Evolutionary conservation across 2,329 filamentous ascomycete species (phyloP), one percentile per base, ranked within the genome.

Genomic region (Fusarium sp.): DNA sequence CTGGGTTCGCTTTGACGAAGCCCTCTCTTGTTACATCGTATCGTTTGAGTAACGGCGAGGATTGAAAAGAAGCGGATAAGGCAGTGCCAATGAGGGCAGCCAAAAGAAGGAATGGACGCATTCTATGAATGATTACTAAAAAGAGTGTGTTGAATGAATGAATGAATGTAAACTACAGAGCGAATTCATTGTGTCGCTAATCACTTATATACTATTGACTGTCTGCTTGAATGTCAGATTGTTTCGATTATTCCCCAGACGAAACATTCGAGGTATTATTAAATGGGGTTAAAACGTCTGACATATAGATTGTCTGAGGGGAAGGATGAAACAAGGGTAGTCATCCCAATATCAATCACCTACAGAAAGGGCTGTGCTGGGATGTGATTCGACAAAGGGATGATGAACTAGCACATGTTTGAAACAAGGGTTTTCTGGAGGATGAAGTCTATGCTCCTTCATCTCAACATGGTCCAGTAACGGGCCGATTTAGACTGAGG

Each of bases 1-100:
- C 78, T 0, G 80, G 77, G 4, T 56, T 63, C 1, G 70, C 78
- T 25, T 75, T 65, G 14, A 78, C 79, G 45, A 78, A 78, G 4
- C 65, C 70, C n/a, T 68, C 35, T 4, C 56, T 33, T 3, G 68
- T 73, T 8, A 61, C 50, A 14, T 64, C 53, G 6, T 55, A 45
- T 19, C 65, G 55, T 11, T 56, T 47, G 52, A 60, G 23, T 11
- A 69, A 41, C 2, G 65, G 35, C 4, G 52, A 22, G 3, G 46
- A 9, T 9, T 62, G 44, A 1, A 62, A 71, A 48, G 67, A 66
- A 56, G 62, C 56, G 52, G 73, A 67, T n/a, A 65, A 7, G 8
- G 50, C 64, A 14, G 62, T 60, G 22, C 64, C 66, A 0, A 75
- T 15, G 3, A 76, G 47, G 54, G 65, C 55, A 20, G 68, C 48